Base-by-base conservation (phyloP, 495 filamentous ascomycete species). In the Xeromyces bisporus region DNA sequence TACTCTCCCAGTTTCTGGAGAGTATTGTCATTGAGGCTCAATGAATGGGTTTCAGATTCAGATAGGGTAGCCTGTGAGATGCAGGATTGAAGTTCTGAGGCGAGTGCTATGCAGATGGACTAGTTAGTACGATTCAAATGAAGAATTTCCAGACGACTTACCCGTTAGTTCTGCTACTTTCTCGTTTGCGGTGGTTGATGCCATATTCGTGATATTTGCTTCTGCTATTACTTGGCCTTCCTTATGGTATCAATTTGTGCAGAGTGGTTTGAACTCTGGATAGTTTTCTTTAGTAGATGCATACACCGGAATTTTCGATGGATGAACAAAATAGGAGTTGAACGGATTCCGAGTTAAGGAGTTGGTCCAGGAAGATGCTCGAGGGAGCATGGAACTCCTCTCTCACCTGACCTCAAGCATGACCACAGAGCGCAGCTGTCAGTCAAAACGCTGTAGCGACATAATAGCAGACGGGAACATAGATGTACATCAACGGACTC, bases 11-110 rank as follows among this genome's bases (percentile, higher is more conserved):
- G 36, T 14, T 11, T 15, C n/a, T 11, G 6, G 0, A 34, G 7
- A 1, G 14, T 35, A 31, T 39, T 24, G 15, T 25, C 28, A 26
- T 20, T 28, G 2, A 35, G 12, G 14, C 5, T 3, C 1, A 34
- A 14, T n/a, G 18, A 10, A 1, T 28, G 16, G 11, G 29, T n/a
- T n/a, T n/a, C 11, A 16, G 18, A 16, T 23, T 29, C 28, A 14
- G 12, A 18, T 12, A 25, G 30, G 12, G 20, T n/a, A 3, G 18
- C 12, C 1, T 13, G 6, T 10, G 28, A 11, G 18, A 44, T 39
- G 25, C 35, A 36, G 32, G 35, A 42, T 24, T 43, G 43, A 9
- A 57, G 38, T 29, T 55, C 43, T 18, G 15, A 14, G 12, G 43
- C 39, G 24, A 47, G 35, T 15, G 18, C 43, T 42, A 13, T 21